phyloP scores from a whole-genome alignment of 805 yeast species.

The Scheffersomyces ergatensis region DNA sequence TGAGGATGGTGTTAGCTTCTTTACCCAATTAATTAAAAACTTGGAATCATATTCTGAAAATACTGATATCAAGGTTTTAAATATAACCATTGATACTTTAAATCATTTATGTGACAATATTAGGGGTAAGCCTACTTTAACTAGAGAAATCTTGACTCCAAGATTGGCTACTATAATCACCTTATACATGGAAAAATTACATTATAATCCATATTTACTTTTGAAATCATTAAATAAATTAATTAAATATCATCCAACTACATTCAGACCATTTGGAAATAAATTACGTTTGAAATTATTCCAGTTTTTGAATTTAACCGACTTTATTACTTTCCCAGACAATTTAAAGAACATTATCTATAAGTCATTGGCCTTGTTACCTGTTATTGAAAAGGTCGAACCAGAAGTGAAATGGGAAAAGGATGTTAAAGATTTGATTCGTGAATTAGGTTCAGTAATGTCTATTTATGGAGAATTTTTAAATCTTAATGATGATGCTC shows the following conservation, averaged over 20 bases:
- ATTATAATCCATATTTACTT: constrained; percentile 28
- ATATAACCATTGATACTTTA: constrained; percentile 38
- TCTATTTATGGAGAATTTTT: constrained; percentile 58
- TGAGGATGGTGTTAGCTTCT: constrained; percentile 36
- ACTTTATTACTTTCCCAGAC: constrained; percentile 38
- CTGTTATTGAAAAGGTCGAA: constrained; percentile 52
- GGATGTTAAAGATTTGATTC: constrained; percentile 46
- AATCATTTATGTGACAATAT: constrained; percentile 45
- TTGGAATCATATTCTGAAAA: constrained; percentile 37
- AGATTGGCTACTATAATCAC: constrained; percentile 63
- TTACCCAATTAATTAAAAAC: constrained; percentile 40
- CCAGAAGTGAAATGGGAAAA: constrained; percentile 45
- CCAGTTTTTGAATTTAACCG: constrained; percentile 26
- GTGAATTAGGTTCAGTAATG: constrained; percentile 54
- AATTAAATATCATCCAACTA: constrained; percentile 63
- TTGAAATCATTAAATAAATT: constrained; percentile 35
- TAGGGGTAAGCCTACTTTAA: constrained; percentile 78
- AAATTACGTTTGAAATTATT: constrained; percentile 51
- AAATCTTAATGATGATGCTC: constrained; percentile 55
- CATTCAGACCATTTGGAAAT: constrained; percentile 75
- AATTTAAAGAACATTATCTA: constrained; percentile 41
- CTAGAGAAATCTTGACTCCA: constrained; percentile 82
- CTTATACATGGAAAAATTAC: constrained; percentile 44
- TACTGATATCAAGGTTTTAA: constrained; percentile 28
- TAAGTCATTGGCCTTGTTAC: constrained; percentile 53